Base-by-base conservation (phyloP, 75 land plant genomes). In the Azolla pinnata region DNA sequence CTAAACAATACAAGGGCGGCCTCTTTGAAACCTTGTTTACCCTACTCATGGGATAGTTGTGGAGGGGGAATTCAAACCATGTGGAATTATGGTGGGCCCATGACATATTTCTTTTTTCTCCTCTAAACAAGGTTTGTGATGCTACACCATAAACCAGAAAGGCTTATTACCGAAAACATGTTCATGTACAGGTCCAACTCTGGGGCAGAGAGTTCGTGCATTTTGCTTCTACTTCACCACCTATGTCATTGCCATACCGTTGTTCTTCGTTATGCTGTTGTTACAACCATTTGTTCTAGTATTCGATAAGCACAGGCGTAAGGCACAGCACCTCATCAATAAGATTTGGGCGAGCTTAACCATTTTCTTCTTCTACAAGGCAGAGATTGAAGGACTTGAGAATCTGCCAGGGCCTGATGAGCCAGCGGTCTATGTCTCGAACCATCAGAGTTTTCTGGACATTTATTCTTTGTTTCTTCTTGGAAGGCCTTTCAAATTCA, bases 401-500 rank as follows among this genome's bases (percentile, higher is more conserved):
- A 89, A 95, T 72, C 63, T 95, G 70, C 96, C 96, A 44, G 40
- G 68, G 5, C 55, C 77, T 31, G 75, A 85, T 60, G 64, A 76
- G 64, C 76, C 97, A 35, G 90, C 96, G 33, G 96, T 95, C 0
- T 95, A 89, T 74, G 85, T 95, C 31, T 81, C 99, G 35, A 95
- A 89, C 57, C 99, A 95, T 56, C 96, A 89, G 63, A 95, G 99
- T 49, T 95, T 86, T 67, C 59, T 95, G 58, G 99, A 95, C 62
- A 90, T 79, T 45, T 95, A 79, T 47, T 77, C 87, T 8, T 71
- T 95, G 52, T 75, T 95, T 58, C 83, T 79, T 46, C 81, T 93
- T 33, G 85, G 87, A 8, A 75, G 88, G 53, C 78, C 75, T 67
- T 95, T 95, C 66, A 95, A 89, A 53, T 95, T 95, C 75, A 95